Conservation (phyloP, 2,329 filamentous ascomycete genomes). For the Bipolaris victoriae region DNA sequence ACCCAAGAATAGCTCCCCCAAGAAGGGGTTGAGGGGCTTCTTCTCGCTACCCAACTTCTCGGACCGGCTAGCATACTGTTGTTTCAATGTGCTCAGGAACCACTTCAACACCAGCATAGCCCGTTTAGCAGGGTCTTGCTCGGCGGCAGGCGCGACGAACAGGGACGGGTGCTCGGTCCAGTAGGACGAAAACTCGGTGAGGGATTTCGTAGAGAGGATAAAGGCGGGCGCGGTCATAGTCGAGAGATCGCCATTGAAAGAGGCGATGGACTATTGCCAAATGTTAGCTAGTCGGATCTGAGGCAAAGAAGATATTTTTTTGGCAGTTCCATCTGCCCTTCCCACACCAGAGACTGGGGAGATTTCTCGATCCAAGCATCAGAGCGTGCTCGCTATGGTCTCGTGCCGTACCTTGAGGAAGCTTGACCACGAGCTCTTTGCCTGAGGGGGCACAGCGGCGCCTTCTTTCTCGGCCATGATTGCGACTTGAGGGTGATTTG, state of each 20-base stretch:
- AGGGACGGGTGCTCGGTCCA: constrained; percentile 66
- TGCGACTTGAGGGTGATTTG: constrained; percentile 1
- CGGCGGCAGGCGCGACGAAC: constrained; percentile 80
- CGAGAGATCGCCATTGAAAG: constrained; percentile 63
- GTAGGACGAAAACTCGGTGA: constrained; percentile 63
- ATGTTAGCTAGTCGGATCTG: constrained; percentile 4
- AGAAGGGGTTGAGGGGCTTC: constrained; percentile 95
- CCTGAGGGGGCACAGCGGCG: constrained; percentile 54
- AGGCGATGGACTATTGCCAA: constrained; percentile 56
- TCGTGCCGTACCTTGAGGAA: constrained; percentile 54
- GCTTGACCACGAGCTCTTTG: constrained; percentile 57
- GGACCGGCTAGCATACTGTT: constrained; percentile 77
- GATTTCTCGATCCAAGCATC: background rate
- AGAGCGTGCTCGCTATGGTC: background rate
- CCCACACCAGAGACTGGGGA: no score
- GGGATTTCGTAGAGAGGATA: constrained; percentile 61
- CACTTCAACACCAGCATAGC: constrained; percentile 90
- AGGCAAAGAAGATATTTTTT: constrained; percentile 4
- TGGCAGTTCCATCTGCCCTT: background rate
- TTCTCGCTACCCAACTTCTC: constrained; percentile 90
- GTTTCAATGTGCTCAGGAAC: constrained; percentile 92
- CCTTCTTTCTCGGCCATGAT: constrained; percentile 49
- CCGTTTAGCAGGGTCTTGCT: constrained; percentile 80
- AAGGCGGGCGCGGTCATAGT: constrained; percentile 63
- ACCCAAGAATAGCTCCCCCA: constrained; percentile 92